Percentiles rank a stretch among this genome's conserved stretches.
These are phyloP conservation scores for Abrus precatorius DNA, from an alignment of 306 rosid species.

Conservation along the genomic window DNA sequence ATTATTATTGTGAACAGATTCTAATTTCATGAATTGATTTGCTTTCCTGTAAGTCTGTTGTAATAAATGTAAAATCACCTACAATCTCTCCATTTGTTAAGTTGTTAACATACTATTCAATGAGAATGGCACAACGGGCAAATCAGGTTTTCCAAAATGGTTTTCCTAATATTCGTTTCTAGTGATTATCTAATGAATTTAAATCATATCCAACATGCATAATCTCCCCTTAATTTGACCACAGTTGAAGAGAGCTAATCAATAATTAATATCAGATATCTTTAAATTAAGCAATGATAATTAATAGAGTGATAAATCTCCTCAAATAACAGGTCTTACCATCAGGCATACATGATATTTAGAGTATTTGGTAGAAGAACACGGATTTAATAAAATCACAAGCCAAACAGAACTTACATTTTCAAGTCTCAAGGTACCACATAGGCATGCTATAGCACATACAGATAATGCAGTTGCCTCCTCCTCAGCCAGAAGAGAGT, in stretches of 20 bases:
- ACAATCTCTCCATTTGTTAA: not conserved
- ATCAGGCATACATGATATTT: constrained; percentile 36
- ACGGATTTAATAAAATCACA: constrained; percentile 10
- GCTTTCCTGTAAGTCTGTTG: not conserved
- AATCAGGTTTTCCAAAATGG: not conserved
- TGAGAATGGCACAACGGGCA: not conserved
- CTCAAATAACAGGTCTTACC: not conserved
- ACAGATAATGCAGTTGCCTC: constrained; percentile 93
- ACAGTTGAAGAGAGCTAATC: not conserved
- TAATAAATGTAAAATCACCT: not conserved
- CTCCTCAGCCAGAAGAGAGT: constrained; percentile 83
- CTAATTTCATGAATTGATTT: not conserved
- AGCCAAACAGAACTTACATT: constrained; percentile 64
- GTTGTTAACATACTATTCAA: not conserved
- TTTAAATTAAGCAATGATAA: constrained; percentile 25
- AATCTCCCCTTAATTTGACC: constrained; percentile 3
- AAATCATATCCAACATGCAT: constrained; percentile 23
- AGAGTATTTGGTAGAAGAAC: constrained; percentile 27
- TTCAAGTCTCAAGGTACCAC: constrained; percentile 97
- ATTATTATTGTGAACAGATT: not conserved
- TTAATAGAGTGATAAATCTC: not conserved
- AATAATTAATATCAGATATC: constrained; percentile 21
- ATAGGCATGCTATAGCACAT: constrained; percentile 93
- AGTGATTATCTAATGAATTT: not conserved
- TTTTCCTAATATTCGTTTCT: not conserved